phyloP scores from a whole-genome alignment of 208 protist genomes.

The Porcisia deanei region DNA sequence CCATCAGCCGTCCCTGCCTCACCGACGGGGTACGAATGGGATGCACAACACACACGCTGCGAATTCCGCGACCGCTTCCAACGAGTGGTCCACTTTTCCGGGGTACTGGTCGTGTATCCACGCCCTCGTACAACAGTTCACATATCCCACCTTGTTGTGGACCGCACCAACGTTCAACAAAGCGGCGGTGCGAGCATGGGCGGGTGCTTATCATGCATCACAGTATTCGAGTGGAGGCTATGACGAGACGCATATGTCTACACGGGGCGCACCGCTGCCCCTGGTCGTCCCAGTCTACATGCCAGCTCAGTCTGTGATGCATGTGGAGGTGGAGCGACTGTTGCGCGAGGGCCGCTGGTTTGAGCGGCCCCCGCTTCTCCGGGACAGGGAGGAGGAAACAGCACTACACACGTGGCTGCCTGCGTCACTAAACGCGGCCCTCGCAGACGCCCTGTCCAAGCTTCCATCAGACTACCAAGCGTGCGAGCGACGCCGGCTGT shows the following conservation, averaged over 20 bases:
- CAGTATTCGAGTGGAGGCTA: not conserved
- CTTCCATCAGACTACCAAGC: slow-evolving; percentile 14
- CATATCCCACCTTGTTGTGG: slow-evolving; percentile 18
- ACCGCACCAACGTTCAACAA: slow-evolving; percentile 47
- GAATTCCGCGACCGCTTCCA: not conserved
- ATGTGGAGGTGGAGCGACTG: slow-evolving; percentile 37
- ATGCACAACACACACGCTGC: not conserved
- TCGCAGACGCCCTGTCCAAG: slow-evolving; percentile 19
- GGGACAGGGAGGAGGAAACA: not conserved
- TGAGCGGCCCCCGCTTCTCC: not conserved
- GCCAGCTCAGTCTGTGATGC: slow-evolving; percentile 33
- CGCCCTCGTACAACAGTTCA: slow-evolving; percentile 13
- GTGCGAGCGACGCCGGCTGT: slow-evolving; percentile 4
- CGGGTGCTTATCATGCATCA: slow-evolving; percentile 9
- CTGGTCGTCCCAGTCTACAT: slow-evolving; percentile 33
- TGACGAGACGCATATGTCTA: not conserved
- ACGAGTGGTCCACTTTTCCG: slow-evolving; percentile 10
- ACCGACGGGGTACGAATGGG: not conserved
- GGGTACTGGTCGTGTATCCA: slow-evolving; percentile 38
- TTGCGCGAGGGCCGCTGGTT: slow-evolving; percentile 29
- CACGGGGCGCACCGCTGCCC: not conserved
- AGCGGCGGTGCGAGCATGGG: slow-evolving; percentile 33
- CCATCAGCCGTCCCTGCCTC: not conserved
- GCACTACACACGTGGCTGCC: slow-evolving; percentile 28
- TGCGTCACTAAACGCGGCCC: slow-evolving; percentile 8